Base-by-base conservation (phyloP, 495 filamentous ascomycete genomes). In the Annulohypoxylon bovei region DNA sequence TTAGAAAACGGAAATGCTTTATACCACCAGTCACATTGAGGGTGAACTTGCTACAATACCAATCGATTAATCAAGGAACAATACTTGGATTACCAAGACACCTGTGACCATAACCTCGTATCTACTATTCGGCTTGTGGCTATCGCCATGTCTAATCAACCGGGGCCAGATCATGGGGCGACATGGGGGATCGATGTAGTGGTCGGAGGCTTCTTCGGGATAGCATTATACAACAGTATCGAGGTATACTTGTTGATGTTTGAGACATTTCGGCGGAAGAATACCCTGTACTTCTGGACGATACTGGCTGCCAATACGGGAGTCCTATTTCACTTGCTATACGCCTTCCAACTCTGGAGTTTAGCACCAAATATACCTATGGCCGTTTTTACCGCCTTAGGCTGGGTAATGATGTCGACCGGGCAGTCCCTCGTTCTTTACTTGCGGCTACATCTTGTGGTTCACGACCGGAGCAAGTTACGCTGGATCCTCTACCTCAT, bases 401-500 rank as follows among this genome's bases (percentile, higher is more conserved):
- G 88, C 18, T 91, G 88, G 89, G 84, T 80, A 62, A 67, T 75
- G 30, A 90, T 90, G 88, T 85, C 91, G 6, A 89, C 89, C 0
- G 88, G 88, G 14, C 88, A 91, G 75, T 87, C 87, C 2, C 69
- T 91, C 35, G 87, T 92, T 6, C 82, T 91, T 14, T 91, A 89
- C 76, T 90, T 88, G 4, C 84, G 89, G 14, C 80, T 91, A 6
- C 86, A 91, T 67, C 80, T 91, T 37, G 76, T 87, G 28, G 77
- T 81, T 20, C 82, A 82, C 27, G 39, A 77, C 78, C 80, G 74
- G 23, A 79, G 78, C 32, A 77, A 86, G 20, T 79, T 90, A 7
- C 82, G 84, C 18, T 79, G 78, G 49, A 81, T 90, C 0, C 77
- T 88, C 4, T 69, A 58, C 40, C 88, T 90, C 84, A 89, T 91